phyloP scores from a whole-genome alignment of 768 basidiomycete species.

The Clitopilus passeckerianus region DNA sequence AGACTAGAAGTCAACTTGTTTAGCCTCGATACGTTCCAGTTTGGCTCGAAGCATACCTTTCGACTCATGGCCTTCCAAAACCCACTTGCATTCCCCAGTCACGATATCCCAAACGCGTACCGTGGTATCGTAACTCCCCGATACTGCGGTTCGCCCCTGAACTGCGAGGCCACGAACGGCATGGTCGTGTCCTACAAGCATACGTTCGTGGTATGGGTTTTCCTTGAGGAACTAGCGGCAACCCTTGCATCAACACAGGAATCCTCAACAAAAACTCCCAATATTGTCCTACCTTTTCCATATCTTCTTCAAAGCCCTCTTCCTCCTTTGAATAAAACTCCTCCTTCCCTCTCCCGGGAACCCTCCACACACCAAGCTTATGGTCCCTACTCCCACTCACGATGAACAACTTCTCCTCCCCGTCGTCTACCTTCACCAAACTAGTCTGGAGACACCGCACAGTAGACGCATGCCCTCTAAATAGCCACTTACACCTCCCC shows the following conservation, averaged over 20 bases:
- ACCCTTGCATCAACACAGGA: background rate
- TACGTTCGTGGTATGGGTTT: background rate
- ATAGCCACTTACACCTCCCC: background rate
- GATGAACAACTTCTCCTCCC: background rate
- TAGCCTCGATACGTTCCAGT: background rate
- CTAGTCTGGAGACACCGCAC: background rate
- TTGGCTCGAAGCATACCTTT: background rate
- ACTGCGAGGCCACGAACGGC: background rate
- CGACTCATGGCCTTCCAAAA: background rate
- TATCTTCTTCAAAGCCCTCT: background rate
- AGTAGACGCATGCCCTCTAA: background rate
- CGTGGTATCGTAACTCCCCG: background rate
- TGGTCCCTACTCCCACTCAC: background rate
- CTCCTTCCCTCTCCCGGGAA: background rate
- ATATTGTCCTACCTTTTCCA: background rate
- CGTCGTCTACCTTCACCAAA: background rate
- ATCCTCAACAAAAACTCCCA: background rate
- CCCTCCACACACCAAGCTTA: background rate
- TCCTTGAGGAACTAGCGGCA: background rate
- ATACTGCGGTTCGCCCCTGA: background rate
- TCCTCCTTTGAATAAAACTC: background rate
- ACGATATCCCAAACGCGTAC: background rate
- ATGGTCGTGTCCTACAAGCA: background rate
- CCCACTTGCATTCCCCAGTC: background rate
- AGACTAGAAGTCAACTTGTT: background rate